A percentile compares a stretch with the other conserved stretches of the same genome.
phyloP scores from a whole-genome alignment of 1,284 basidiomycete species.

The Cryptococcus deneoformans region DNA sequence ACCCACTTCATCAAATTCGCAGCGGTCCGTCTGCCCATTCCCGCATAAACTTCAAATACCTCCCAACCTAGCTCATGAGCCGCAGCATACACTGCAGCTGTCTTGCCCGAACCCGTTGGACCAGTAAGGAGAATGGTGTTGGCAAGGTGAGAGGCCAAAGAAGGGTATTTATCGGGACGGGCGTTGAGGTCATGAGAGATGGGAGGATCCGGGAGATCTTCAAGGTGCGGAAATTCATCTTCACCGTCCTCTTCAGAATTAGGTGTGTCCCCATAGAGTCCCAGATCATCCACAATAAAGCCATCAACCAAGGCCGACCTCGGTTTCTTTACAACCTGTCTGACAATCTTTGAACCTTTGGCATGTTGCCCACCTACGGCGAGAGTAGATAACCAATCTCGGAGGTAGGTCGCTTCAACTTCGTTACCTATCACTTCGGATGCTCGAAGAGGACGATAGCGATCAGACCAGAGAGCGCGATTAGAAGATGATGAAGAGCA shows the following conservation, averaged over 20 bases:
- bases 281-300: constrained; percentile 50
- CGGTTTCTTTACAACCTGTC: constrained; percentile 32
- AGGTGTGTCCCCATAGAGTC: constrained; percentile 28
- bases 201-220: constrained; percentile 22
- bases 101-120: constrained; percentile 84
- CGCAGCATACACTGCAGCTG: constrained; percentile 87
- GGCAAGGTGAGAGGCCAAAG: constrained; percentile 54
- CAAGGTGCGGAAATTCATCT: constrained; percentile 25
- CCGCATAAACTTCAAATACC: constrained; percentile 97
- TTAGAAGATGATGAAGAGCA: constrained; percentile 5
- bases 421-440: constrained; percentile 80
- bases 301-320: constrained; percentile 23
- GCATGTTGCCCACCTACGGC: constrained; percentile 50
- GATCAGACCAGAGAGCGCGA: constrained; percentile 67
- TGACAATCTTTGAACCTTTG: constrained; percentile 28
- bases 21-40: constrained; percentile 80
- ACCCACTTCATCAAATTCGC: constrained; percentile 75
- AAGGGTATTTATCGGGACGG: constrained; percentile 28
- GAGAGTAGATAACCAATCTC: constrained; percentile 77
- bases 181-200: constrained; percentile 14
- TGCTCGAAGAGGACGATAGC: constrained; percentile 70
- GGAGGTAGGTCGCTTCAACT: constrained; percentile 66
- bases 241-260: constrained; percentile 9
- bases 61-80: constrained; percentile 92
- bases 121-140: constrained; percentile 85